Percentiles rank a stretch among this genome's conserved stretches.
These are phyloP conservation scores for Cicer chorassanicum DNA, from an alignment of 306 rosid species.

Conservation along the genomic window DNA sequence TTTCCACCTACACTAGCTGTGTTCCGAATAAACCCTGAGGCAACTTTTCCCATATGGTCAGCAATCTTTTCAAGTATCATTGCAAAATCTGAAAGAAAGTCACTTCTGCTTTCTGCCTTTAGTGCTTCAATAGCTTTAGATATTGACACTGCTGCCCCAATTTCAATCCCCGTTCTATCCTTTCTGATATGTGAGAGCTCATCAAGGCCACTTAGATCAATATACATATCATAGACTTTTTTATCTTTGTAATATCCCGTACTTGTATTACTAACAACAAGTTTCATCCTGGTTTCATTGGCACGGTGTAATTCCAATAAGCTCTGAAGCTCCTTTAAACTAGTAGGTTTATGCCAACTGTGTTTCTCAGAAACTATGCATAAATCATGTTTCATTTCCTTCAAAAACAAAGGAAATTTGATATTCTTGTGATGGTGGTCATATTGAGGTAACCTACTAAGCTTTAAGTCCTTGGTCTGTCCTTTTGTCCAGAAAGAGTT, in stretches of 20 bases:
- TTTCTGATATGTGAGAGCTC: constrained; percentile 62
- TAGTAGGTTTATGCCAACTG: constrained; percentile 47
- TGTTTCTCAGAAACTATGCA: constrained; percentile 39
- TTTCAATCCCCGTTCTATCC: constrained; percentile 63
- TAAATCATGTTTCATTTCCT: constrained; percentile 51
- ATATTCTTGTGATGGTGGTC: constrained; percentile 35
- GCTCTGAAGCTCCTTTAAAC: constrained; percentile 42
- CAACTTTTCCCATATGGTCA: constrained; percentile 69
- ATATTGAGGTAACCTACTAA: constrained; percentile 62
- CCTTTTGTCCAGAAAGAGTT: constrained; percentile 82
- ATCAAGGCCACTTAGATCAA: constrained; percentile 59
- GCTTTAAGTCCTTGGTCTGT: constrained; percentile 53
- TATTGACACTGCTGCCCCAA: constrained; percentile 76
- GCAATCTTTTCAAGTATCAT: constrained; percentile 57
- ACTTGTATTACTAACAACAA: constrained; percentile 73
- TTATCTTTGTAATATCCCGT: constrained; percentile 78
- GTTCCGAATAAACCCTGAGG: constrained; percentile 67
- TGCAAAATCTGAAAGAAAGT: constrained; percentile 50
- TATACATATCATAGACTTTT: constrained; percentile 54
- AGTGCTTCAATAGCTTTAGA: constrained; percentile 66
- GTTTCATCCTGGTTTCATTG: constrained; percentile 45
- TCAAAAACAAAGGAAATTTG: constrained; percentile 74
- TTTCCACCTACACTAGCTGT: constrained; percentile 86
- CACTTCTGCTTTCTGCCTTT: constrained; percentile 46
- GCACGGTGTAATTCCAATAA: constrained; percentile 29